These are phyloP conservation scores for Voacanga thouarsii DNA, from an alignment of 257 asterid species.

Conservation along the genomic window DNA sequence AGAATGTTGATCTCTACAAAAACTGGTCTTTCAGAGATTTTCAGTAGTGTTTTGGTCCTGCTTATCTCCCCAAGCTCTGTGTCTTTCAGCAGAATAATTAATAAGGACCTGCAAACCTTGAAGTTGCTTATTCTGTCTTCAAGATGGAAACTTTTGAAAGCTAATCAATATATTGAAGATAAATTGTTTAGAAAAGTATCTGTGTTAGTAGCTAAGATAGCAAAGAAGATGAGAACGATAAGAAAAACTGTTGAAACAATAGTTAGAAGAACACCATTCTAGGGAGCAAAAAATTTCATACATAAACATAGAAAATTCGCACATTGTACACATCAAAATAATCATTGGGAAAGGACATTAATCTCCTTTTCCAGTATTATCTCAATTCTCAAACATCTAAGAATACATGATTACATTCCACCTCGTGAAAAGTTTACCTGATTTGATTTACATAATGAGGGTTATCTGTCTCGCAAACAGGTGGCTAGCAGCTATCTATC, in stretches of 20 bases:
- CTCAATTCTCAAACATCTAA: not conserved
- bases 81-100: not conserved
- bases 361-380: not conserved
- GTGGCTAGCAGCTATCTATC: constrained; percentile 20
- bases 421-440: not conserved
- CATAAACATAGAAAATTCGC: not conserved
- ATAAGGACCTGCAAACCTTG: not conserved
- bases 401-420: not conserved
- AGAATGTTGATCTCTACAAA: not conserved
- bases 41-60: not conserved
- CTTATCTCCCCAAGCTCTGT: not conserved
- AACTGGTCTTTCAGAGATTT: not conserved
- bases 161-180: not conserved
- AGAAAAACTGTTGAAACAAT: not conserved
- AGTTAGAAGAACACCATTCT: not conserved
- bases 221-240: not conserved
- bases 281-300: too few relatives aligned
- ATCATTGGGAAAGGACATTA: not conserved
- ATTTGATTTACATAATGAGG: not conserved
- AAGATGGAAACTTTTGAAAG: not conserved
- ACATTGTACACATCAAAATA: not conserved
- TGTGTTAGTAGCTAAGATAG: not conserved
- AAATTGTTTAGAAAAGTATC: not conserved
- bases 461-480: not conserved
- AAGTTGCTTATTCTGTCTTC: not conserved